Evolutionary conservation across 148 eudicot genomes (phyloP).

Genomic region (Rhododendron molle): DNA sequence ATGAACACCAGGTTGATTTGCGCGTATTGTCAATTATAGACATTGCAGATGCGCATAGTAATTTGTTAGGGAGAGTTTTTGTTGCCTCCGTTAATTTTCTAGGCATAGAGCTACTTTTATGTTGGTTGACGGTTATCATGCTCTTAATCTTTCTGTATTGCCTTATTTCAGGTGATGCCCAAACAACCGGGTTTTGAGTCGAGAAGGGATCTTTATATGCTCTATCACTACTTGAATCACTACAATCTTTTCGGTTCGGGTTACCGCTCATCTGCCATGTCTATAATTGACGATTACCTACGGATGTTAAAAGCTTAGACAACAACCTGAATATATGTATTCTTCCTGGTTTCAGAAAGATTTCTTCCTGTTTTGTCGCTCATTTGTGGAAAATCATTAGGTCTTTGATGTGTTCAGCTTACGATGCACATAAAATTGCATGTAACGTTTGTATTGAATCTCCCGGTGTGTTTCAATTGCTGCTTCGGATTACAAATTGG

Average conservation of each 20-base stretch:
- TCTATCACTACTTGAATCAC: slow-evolving; percentile 96
- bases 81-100: background rate
- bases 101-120: background rate
- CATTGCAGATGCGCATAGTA: too few relatives aligned
- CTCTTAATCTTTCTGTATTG: slow-evolving; percentile 5
- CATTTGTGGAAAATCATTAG: background rate
- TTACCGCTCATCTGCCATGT: slow-evolving; percentile 89
- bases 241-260: slow-evolving; percentile 95
- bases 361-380: background rate
- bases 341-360: background rate
- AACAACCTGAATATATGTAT: background rate
- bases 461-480: background rate
- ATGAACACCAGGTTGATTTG: background rate
- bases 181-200: slow-evolving; percentile 85
- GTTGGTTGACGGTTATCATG: background rate
- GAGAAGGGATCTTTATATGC: slow-evolving; percentile 76
- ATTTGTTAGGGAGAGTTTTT: background rate
- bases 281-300: slow-evolving; percentile 85
- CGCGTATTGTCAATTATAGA: too few relatives aligned
- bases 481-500: background rate
- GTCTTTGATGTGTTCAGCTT: background rate
- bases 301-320: slow-evolving; percentile 57
- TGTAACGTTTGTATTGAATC: background rate
- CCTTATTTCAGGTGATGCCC: slow-evolving; percentile 73
- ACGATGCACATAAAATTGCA: background rate